Conservation (phyloP, 495 filamentous ascomycete species). For the Hypoxylon perforatum region DNA sequence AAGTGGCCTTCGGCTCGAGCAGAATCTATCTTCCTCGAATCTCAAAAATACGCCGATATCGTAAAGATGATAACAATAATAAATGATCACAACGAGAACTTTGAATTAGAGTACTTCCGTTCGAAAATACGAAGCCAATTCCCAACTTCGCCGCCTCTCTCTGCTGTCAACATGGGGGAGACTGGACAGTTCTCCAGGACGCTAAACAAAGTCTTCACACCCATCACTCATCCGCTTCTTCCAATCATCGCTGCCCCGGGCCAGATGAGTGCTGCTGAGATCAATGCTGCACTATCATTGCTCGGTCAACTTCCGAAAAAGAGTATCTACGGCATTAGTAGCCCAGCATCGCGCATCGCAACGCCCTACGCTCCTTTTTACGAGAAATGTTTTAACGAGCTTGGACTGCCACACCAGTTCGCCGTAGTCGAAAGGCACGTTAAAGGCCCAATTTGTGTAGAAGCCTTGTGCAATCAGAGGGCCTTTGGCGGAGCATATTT, state of each 20-base stretch:
- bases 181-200: conserved; percentile 82
- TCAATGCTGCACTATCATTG: conserved; percentile 79
- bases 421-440: conserved; percentile 76
- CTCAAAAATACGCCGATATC: conserved; percentile 79
- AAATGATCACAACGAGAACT: conserved; percentile 81
- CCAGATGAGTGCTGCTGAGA: conserved; percentile 84
- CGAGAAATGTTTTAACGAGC: conserved; percentile 89
- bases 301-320: conserved; percentile 84
- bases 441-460: conserved; percentile 66
- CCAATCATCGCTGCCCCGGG: conserved; percentile 87
- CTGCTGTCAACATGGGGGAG: conserved; percentile 87
- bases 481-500: conserved; percentile 84
- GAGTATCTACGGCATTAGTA: conserved; percentile 82
- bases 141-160: conserved; percentile 73
- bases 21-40: conserved; percentile 73
- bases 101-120: conserved; percentile 88
- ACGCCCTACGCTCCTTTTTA: conserved; percentile 84
- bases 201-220: conserved; percentile 84
- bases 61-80: conserved; percentile 91
- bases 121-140: conserved; percentile 75
- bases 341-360: conserved; percentile 65
- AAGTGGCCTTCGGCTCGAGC: conserved; percentile 81
- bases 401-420: conserved; percentile 83
- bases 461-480: conserved; percentile 73
- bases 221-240: conserved; percentile 84